Conservation (phyloP, 371 early-diverging fungal species). For the Mortierella sp. region DNA sequence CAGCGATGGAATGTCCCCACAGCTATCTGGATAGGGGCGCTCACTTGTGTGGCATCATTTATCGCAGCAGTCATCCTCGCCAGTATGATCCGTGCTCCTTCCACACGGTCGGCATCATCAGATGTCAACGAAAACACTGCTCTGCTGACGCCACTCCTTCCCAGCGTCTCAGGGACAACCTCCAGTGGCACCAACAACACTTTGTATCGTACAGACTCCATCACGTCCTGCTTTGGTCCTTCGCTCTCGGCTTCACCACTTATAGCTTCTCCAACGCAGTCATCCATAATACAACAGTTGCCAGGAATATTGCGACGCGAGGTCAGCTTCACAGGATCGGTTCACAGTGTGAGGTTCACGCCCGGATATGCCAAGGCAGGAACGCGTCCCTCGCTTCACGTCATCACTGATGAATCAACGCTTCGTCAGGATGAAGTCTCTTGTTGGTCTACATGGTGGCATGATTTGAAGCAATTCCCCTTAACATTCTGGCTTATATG, state of each 20-base stretch:
- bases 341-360: conserved; percentile 28
- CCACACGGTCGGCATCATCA: neutral
- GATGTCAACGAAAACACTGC: conserved; percentile 12
- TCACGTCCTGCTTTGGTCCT: conserved; percentile 9
- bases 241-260: conserved; percentile 2
- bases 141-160: conserved; percentile 14
- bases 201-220: neutral
- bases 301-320: conserved; percentile 20
- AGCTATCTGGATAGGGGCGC: conserved; percentile 65
- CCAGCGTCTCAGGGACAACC: neutral
- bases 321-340: conserved; percentile 22
- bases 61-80: conserved; percentile 55
- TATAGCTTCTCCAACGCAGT: conserved; percentile 8
- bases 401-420: conserved; percentile 19
- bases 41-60: conserved; percentile 63
- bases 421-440: neutral
- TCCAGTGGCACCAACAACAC: neutral
- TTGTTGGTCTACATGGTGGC: conserved; percentile 27
- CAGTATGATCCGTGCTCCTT: conserved; percentile 36
- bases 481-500: conserved; percentile 68
- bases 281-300: conserved; percentile 21
- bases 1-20: conserved; percentile 54
- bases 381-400: conserved; percentile 25
- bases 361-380: conserved; percentile 26
- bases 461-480: conserved; percentile 55